Evolutionary conservation across 2,329 filamentous ascomycete genomes (phyloP).

Genomic region (Colletotrichum chlorophyti): DNA sequence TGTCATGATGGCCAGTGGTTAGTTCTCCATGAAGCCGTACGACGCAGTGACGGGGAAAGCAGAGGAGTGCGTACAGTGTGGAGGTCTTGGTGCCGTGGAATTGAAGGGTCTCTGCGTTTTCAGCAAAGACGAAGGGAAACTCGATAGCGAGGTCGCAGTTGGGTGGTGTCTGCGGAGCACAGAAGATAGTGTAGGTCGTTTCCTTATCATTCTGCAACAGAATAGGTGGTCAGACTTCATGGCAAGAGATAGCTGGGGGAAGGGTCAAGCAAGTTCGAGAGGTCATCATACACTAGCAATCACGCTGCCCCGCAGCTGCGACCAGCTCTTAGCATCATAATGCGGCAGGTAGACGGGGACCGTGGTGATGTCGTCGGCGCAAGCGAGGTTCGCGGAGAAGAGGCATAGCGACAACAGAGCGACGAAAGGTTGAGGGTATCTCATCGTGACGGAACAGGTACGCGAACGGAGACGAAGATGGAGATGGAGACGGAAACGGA

Average conservation of each 20-base stretch:
- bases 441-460: conserved; percentile 15
- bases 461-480: neutral
- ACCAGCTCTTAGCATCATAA: conserved; percentile 50
- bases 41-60: neutral
- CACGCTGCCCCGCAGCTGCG: conserved; percentile 52
- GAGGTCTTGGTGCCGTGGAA: conserved; percentile 52
- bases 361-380: conserved; percentile 40
- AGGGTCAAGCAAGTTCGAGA: neutral
- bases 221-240: conserved; percentile 10
- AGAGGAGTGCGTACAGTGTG: conserved; percentile 46
- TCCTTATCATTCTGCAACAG: conserved; percentile 42
- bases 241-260: neutral
- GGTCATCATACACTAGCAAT: conserved; percentile 44
- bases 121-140: conserved; percentile 54
- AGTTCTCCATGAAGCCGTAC: neutral
- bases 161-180: conserved; percentile 46
- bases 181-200: conserved; percentile 58
- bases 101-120: conserved; percentile 51
- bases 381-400: neutral
- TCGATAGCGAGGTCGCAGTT: conserved; percentile 52
- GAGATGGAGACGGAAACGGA: too few species aligned
- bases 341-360: conserved; percentile 54
- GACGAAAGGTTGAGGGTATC: conserved; percentile 31
- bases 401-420: conserved; percentile 35
- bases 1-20: conserved; percentile 30